Base-by-base conservation (phyloP, 306 rosid species). In the Crotalaria pallida region DNA sequence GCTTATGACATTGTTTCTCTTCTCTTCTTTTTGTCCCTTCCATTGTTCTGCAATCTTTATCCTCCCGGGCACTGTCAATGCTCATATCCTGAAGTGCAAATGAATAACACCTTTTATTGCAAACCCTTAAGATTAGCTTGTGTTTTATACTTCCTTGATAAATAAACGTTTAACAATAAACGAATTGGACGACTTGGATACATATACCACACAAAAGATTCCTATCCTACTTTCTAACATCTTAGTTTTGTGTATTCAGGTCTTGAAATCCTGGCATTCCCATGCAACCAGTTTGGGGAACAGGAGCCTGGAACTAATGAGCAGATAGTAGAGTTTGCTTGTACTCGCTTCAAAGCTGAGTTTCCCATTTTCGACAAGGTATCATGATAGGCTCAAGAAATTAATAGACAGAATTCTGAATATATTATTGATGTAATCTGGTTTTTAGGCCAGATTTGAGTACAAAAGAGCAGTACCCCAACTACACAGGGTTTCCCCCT, bases 281-380 rank as follows among this genome's bases (percentile, higher is more conserved):
- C 99, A 0, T 94, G 99, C 84, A 94, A 94, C 62, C 99, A 94
- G 80, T 94, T 94, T 79, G 99, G 99, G 49, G 89, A 86, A 65
- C 96, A 94, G 81, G 99, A 94, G 81, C 99, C 99, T 61, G 97
- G 99, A 57, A 51, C 53, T 79, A 86, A 87, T 70, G 99, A 94
- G 3, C 80, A 94, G 87, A 94, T 94, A 50, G 60, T 88, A 24
- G 87, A 91, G 74, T 84, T 87, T 74, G 97, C 92, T 1, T 94
- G 97, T 74, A 94, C 97, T 67, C 96, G 96, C 81, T 94, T 94
- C 41, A 94, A 89, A 83, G 99, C 99, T 0, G 96, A 94, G 84
- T 91, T 73, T 72, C 99, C 99, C 41, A 80, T 94, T 67, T 94
- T 91, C 55, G 95, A 91, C 74, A 94, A 94, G 99, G 99, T 89